These are phyloP conservation scores for Yarrowia divulgata DNA, from an alignment of 805 yeast genomes.

Conservation along the genomic window DNA sequence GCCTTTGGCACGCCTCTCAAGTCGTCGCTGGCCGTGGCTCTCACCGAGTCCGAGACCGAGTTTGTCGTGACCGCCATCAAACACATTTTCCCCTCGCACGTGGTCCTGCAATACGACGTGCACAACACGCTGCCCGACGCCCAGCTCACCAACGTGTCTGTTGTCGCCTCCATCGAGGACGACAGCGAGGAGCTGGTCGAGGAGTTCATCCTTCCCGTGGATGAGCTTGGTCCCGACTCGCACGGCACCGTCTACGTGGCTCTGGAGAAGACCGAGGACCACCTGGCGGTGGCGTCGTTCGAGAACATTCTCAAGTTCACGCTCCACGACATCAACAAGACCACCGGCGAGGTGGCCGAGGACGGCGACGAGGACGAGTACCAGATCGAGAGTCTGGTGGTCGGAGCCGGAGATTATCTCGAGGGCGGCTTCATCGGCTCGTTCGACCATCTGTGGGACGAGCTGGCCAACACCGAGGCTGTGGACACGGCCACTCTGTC, in stretches of 20 bases:
- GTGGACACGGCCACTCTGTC: conserved; percentile 72
- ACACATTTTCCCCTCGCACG: conserved; percentile 77
- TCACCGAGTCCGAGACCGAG: conserved; percentile 93
- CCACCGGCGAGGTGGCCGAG: conserved; percentile 70
- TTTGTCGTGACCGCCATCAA: conserved; percentile 85
- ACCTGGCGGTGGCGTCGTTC: conserved; percentile 56
- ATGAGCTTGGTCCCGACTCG: conserved; percentile 71
- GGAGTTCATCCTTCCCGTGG: conserved; percentile 77
- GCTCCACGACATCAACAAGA: conserved; percentile 78
- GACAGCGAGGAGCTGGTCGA: conserved; percentile 64
- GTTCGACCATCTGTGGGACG: conserved; percentile 77
- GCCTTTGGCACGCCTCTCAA: conserved; percentile 77
- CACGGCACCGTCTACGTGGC: conserved; percentile 82
- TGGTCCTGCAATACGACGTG: conserved; percentile 81
- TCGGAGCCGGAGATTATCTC: conserved; percentile 82
- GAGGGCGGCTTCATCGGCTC: conserved; percentile 78
- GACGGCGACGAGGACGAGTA: conserved; percentile 95
- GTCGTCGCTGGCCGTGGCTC: conserved; percentile 66
- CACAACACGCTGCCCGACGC: conserved; percentile 83
- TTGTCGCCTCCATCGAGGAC: conserved; percentile 53
- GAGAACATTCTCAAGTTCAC: conserved; percentile 74
- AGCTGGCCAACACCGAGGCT: conserved; percentile 61
- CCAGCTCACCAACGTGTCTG: conserved; percentile 77
- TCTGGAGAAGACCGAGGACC: conserved; percentile 63
- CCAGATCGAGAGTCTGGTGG: conserved; percentile 79